Conservation (phyloP, 1,139 yeast genomes). For the Meyerozyma guilliermondii region DNA sequence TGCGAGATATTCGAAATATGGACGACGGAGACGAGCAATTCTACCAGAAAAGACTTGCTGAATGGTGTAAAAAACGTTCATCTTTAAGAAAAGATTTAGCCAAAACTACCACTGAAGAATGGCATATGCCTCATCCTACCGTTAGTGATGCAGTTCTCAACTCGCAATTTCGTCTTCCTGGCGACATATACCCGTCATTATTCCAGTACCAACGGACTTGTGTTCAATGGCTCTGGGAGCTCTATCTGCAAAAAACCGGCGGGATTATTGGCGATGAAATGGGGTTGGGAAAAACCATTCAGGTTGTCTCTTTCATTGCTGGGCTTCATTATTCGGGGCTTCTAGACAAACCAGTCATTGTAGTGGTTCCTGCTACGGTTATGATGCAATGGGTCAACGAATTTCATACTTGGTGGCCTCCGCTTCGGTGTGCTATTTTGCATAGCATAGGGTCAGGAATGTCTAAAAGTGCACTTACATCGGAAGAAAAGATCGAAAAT, state of each 20-base stretch:
- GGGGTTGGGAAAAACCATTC: conserved; percentile 97
- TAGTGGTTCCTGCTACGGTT: conserved; percentile 96
- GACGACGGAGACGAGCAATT: conserved; percentile 78
- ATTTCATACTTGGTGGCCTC: conserved; percentile 98
- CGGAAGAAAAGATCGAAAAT: conserved; percentile 49
- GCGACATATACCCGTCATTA: conserved; percentile 80
- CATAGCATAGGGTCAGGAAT: conserved; percentile 94
- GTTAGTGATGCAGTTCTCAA: conserved; percentile 71
- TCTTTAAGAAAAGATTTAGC: conserved; percentile 15
- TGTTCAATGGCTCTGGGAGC: conserved; percentile 76
- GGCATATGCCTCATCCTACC: conserved; percentile 74
- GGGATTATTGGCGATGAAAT: conserved; percentile 97
- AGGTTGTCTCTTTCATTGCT: conserved; percentile 83
- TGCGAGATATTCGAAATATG: conserved; percentile 25
- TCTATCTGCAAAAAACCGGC: conserved; percentile 81
- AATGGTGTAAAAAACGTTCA: conserved; percentile 55
- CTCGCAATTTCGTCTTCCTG: conserved; percentile 71
- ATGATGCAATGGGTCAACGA: conserved; percentile 95
- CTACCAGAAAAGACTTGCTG: conserved; percentile 53
- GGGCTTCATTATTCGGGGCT: conserved; percentile 80
- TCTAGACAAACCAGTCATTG: conserved; percentile 69
- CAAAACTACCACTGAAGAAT: conserved; percentile 37
- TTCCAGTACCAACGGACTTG: conserved; percentile 95
- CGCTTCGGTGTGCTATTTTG: conserved; percentile 75
- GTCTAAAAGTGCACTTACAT: conserved; percentile 33